Evolutionary conservation across 1,284 basidiomycete species (phyloP).

Genomic region (Sporisorium scitamineum): DNA sequence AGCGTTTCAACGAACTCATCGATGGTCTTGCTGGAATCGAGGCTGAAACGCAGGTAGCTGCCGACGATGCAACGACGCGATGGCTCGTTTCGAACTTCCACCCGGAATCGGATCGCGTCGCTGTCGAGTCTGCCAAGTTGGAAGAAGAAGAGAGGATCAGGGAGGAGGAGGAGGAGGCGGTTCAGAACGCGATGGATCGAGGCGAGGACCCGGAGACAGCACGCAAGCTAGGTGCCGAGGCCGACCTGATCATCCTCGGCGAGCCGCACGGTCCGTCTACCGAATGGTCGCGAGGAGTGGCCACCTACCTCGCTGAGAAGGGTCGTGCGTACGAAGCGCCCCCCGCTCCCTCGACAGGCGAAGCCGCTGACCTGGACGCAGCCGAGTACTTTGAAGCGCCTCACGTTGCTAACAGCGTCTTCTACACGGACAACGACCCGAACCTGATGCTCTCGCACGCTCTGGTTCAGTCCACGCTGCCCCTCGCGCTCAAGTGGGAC

Average conservation of each 20-base stretch:
- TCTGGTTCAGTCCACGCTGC: slow-evolving; percentile 61
- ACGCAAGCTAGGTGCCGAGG: slow-evolving; percentile 63
- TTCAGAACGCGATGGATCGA: slow-evolving; percentile 62
- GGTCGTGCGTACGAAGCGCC: slow-evolving; percentile 64
- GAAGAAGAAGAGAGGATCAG: slow-evolving; percentile 50
- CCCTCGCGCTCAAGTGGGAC: slow-evolving; percentile 61
- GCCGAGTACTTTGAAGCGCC: slow-evolving; percentile 16
- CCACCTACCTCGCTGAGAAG: slow-evolving; percentile 62
- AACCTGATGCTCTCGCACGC: slow-evolving; percentile 66
- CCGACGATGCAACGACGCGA: slow-evolving; percentile 18
- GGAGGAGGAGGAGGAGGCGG: slow-evolving; percentile 61
- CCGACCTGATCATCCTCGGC: slow-evolving; percentile 66
- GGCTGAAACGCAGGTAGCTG: slow-evolving; percentile 2
- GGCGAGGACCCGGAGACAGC: slow-evolving; percentile 64
- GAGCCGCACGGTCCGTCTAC: slow-evolving; percentile 62
- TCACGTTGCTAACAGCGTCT: slow-evolving; percentile 33
- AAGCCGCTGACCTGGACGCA: slow-evolving; percentile 6
- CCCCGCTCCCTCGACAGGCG: slow-evolving; percentile 20
- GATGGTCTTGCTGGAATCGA: slow-evolving; percentile 41
- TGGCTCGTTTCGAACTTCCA: slow-evolving; percentile 48
- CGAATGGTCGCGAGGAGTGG: slow-evolving; percentile 64
- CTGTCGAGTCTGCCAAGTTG: slow-evolving; percentile 46
- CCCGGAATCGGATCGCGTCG: slow-evolving; percentile 47
- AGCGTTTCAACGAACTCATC: slow-evolving; percentile 52
- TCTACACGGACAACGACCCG: slow-evolving; percentile 58